Percentiles rank a stretch among this genome's conserved stretches.
phyloP scores from a whole-genome alignment of 2,329 filamentous ascomycete species.

The Aspergillus sp. region DNA sequence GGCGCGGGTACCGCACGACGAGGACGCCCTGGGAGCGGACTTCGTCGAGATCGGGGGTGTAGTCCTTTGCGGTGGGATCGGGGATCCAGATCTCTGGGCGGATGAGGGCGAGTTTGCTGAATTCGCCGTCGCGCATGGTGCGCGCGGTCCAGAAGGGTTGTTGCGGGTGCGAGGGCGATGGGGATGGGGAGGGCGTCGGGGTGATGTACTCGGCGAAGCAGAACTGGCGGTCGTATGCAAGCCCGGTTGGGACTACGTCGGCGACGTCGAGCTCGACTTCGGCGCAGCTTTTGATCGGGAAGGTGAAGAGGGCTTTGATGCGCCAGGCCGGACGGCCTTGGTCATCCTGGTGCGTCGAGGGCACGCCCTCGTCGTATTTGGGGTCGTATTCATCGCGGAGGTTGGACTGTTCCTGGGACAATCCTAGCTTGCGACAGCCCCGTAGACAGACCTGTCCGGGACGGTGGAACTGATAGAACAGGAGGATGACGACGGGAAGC shows the following conservation, averaged over 20 bases:
- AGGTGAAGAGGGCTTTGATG: constrained; percentile 72
- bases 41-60: constrained; percentile 45
- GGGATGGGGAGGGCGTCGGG: constrained; percentile 20
- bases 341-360: constrained; percentile 30
- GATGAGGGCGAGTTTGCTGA: constrained; percentile 68
- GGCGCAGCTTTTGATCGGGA: constrained; percentile 79
- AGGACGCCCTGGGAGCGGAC: constrained; percentile 54
- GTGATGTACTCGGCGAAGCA: constrained; percentile 67
- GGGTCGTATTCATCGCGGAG: constrained; percentile 57
- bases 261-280: constrained; percentile 70
- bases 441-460: constrained; percentile 25
- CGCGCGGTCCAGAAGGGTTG: constrained; percentile 39
- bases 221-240: constrained; percentile 80
- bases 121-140: constrained; percentile 42
- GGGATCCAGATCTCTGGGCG: constrained; percentile 62
- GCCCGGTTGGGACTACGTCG: constrained; percentile 65
- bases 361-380: constrained; percentile 44
- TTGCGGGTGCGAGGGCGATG: not conserved
- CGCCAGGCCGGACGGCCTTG: constrained; percentile 40
- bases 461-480: constrained; percentile 7
- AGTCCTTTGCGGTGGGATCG: constrained; percentile 44
- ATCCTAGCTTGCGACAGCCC: constrained; percentile 55
- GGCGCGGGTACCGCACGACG: constrained; percentile 48
- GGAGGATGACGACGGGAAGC: not conserved
- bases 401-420: constrained; percentile 49